phyloP scores from a whole-genome alignment of 1,284 basidiomycete genomes.

The Naganishia albida region DNA sequence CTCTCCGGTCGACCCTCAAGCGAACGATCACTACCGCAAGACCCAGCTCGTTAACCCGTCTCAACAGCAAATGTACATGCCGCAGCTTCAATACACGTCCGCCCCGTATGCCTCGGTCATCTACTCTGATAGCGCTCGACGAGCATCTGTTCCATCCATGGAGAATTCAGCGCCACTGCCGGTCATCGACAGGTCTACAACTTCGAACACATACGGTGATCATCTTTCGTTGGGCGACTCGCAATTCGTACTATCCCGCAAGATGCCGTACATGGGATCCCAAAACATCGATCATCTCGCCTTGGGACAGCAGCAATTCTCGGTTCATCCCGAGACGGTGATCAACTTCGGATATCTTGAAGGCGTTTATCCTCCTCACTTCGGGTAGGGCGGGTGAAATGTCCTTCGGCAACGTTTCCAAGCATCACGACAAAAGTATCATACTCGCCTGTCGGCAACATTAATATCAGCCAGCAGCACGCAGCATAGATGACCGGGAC shows the following conservation, averaged over 20 bases:
- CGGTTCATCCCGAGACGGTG: neutral
- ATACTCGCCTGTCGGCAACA: neutral
- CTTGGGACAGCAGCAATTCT: neutral
- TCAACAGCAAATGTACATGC: neutral
- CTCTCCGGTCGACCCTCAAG: conserved; percentile 12
- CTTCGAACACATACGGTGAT: neutral
- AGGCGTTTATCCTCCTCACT: neutral
- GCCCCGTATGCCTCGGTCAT: neutral
- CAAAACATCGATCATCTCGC: neutral
- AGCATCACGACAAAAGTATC: neutral
- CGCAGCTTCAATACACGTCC: conserved; percentile 2
- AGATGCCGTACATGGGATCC: neutral
- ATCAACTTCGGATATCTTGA: conserved; percentile 11
- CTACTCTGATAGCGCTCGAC: neutral
- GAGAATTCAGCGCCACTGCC: neutral
- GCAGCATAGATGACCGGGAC: neutral
- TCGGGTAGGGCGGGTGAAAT: neutral
- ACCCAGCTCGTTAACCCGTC: conserved; percentile 3
- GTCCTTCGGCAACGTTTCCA: no score
- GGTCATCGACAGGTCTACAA: neutral
- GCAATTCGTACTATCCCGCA: neutral
- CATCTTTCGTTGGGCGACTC: conserved; percentile 4
- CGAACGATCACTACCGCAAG: conserved; percentile 21
- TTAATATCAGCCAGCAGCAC: neutral
- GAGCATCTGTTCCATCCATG: neutral